Evolutionary conservation across 345 rosid species (phyloP), one percentile per base, ranked within the genome.

Genomic region (Arabidopsis suecica): DNA sequence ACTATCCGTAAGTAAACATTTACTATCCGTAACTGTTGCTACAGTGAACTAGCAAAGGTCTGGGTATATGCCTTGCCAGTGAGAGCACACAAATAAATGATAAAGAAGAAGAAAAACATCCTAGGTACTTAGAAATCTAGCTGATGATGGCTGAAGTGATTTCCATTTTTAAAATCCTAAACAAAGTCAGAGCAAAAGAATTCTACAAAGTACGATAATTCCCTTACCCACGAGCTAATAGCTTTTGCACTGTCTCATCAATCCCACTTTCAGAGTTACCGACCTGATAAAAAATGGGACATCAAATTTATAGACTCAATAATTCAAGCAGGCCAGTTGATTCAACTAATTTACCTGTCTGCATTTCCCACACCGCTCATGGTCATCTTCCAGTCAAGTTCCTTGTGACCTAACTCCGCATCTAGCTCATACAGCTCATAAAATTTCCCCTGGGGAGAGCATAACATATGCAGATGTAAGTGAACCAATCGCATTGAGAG

Each of bases 361-460:
- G 84, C 98, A 94, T 89, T 88, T 65, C 97, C 97, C 18, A 91
- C 98, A 14, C 98, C 97, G 25, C 97, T 91, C 56, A 83, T 53
- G 61, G 98, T 94, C 80, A 91, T 88, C 82, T 94, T 94, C 98
- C 98, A 94, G 71, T 88, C 97, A 71, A 94, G 89, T 79, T 90
- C 98, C 72, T 83, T 87, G 74, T 94, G 96, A 33, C 97, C 98
- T 82, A 88, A 65, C 81, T 91, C 98, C 80, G 98, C 98, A 86
- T 94, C 98, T 37, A 89, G 76, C 82, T 94, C 97, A 79, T 94
- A 94, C 16, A 94, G 96, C 86, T 94, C 98, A 72, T 91, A 94
- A 68, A 91, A 91, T 59, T 89, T 94, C 23, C 98, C 98, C 96
- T 90, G 71, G 68, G 69, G 48, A 67, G 62, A 78, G 67, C 56